Evolutionary conservation across 176 grass and related monocot species (phyloP).

Genomic region (Oryza rufipogon): DNA sequence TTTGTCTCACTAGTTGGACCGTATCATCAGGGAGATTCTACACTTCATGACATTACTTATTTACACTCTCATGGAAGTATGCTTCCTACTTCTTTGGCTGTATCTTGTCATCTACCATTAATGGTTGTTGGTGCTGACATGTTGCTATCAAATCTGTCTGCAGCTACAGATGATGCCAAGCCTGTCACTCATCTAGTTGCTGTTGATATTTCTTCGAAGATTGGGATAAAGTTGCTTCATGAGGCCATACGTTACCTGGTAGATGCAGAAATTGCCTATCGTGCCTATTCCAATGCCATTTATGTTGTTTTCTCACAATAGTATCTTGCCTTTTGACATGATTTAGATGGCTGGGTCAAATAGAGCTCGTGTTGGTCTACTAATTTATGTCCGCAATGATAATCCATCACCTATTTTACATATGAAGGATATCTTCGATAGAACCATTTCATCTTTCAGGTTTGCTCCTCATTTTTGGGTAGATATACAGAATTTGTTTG

Average conservation of each 20-base stretch:
- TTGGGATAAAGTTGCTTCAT: constrained; percentile 76
- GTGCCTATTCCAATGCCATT: constrained; percentile 27
- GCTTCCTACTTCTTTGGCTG: constrained; percentile 37
- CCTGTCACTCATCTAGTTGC: constrained; percentile 92
- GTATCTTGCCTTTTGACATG: constrained; percentile 37
- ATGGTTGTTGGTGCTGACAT: constrained; percentile 38
- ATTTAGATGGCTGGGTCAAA: constrained; percentile 70
- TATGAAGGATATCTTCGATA: constrained; percentile 78
- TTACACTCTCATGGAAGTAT: constrained; percentile 91
- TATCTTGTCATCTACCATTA: constrained; percentile 27
- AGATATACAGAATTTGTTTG: constrained; percentile 22
- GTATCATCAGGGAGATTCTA: constrained; percentile 64
- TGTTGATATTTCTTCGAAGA: constrained; percentile 75
- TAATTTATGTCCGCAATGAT: constrained; percentile 57
- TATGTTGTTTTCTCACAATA: constrained; percentile 35
- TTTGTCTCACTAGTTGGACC: constrained; percentile 80
- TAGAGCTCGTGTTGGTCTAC: constrained; percentile 82
- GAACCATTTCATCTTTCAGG: constrained; percentile 77
- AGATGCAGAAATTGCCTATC: constrained; percentile 36
- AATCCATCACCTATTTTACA: constrained; percentile 59
- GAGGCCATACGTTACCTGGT: constrained; percentile 87
- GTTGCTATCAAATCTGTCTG: constrained; percentile 46
- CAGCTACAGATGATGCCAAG: constrained; percentile 80
- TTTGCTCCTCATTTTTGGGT: constrained; percentile 36
- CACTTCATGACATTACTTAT: constrained; percentile 74